A percentile compares a stretch with the other conserved stretches of the same genome.
Conservation (phyloP, 2,329 filamentous ascomycete species). For the Talaromyces sp. region DNA sequence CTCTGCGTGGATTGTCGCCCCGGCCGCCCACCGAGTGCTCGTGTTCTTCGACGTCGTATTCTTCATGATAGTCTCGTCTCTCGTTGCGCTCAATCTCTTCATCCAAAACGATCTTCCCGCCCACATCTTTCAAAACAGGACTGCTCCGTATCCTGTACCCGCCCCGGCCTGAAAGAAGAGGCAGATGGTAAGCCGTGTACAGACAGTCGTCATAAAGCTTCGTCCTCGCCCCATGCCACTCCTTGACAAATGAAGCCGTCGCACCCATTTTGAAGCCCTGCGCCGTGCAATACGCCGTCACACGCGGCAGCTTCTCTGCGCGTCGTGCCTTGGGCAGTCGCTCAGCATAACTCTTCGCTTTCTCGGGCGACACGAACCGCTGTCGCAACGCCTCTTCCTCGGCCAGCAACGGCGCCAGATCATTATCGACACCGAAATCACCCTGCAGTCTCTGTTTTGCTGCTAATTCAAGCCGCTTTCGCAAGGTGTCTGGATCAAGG, state of each 20-base stretch:
- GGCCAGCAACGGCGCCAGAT: constrained; percentile 43
- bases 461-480: constrained; percentile 23
- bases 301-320: constrained; percentile 77
- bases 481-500: constrained; percentile 27
- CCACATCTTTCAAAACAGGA: constrained; percentile 85
- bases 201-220: constrained; percentile 98
- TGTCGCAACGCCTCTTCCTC: constrained; percentile 60
- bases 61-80: constrained; percentile 79
- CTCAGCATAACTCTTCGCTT: constrained; percentile 88
- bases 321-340: constrained; percentile 81
- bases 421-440: constrained; percentile 53
- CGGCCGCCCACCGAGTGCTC: constrained; percentile 40
- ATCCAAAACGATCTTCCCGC: constrained; percentile 86
- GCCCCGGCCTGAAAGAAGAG: constrained; percentile 75
- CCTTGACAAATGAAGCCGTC: constrained; percentile 82
- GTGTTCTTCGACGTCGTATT: constrained; percentile 68
- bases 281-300: constrained; percentile 95
- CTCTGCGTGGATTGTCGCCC: constrained; percentile 11
- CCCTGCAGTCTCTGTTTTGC: constrained; percentile 31
- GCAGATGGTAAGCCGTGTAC: constrained; percentile 91
- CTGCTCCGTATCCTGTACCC: constrained; percentile 86
- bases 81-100: constrained; percentile 96
- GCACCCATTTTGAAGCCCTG: constrained; percentile 85
- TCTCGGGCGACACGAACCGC: constrained; percentile 41
- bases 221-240: constrained; percentile 81